phyloP scores from a whole-genome alignment of 169 alveolate species.

The Cryptosporidium muris region DNA sequence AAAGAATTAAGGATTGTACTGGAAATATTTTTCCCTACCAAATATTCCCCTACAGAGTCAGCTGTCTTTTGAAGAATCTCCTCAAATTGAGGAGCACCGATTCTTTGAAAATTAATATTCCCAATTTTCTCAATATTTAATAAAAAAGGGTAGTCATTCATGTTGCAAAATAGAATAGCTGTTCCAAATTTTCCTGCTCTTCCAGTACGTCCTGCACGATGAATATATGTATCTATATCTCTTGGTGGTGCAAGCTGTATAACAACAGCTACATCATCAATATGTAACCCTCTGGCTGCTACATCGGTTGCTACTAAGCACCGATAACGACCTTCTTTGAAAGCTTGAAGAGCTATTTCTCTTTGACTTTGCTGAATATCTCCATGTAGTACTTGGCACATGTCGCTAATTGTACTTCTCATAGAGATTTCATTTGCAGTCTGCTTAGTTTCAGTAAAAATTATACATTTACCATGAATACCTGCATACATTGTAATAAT shows the following conservation, averaged over 20 bases:
- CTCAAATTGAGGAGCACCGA: constrained; percentile 74
- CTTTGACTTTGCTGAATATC: constrained; percentile 89
- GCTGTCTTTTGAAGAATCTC: constrained; percentile 58
- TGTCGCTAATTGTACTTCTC: constrained; percentile 79
- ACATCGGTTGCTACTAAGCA: constrained; percentile 91
- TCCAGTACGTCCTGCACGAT: constrained; percentile 90
- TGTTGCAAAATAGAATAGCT: constrained; percentile 75
- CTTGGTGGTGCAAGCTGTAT: constrained; percentile 89
- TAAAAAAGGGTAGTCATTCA: constrained; percentile 67
- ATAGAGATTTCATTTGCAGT: constrained; percentile 87
- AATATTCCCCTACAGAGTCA: constrained; percentile 31
- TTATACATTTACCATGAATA: constrained; percentile 76
- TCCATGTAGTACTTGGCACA: constrained; percentile 88
- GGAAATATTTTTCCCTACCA: constrained; percentile 19
- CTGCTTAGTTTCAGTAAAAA: constrained; percentile 89
- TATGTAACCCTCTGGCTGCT: constrained; percentile 91
- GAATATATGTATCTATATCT: constrained; percentile 83
- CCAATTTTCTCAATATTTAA: constrained; percentile 66
- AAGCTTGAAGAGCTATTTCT: constrained; percentile 86
- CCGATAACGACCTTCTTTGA: constrained; percentile 83
- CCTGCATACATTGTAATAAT: constrained; percentile 84
- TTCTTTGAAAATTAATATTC: constrained; percentile 61
- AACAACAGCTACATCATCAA: constrained; percentile 85
- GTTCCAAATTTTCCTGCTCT: constrained; percentile 86
- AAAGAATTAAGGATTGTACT: constrained; percentile 24